Conservation (phyloP, 106 monocot genomes). For the Dendrobium nobile region DNA sequence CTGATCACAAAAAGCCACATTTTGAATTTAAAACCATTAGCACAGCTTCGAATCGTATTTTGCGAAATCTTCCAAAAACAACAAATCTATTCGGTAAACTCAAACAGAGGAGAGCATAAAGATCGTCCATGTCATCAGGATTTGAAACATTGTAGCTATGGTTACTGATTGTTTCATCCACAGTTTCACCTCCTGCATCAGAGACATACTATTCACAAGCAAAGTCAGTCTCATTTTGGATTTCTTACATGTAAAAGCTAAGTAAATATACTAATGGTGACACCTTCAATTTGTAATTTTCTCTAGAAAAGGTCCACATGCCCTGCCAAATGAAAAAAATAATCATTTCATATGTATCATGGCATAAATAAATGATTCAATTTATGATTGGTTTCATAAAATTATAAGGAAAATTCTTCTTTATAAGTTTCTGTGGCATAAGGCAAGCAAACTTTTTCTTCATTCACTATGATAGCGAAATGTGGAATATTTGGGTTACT, state of each 20-base stretch:
- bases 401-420: neutral
- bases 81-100: slow-evolving; percentile 9
- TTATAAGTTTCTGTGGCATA: no score
- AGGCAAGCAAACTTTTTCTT: no score
- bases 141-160: slow-evolving; percentile 63
- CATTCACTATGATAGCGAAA: no score
- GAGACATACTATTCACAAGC: slow-evolving; percentile 45
- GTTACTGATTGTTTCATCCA: slow-evolving; percentile 8
- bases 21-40: neutral
- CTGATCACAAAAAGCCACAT: slow-evolving; percentile 20
- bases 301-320: slow-evolving; percentile 73
- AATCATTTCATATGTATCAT: neutral
- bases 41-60: neutral
- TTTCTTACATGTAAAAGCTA: neutral
- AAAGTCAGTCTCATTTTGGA: neutral
- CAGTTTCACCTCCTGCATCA: slow-evolving; percentile 80
- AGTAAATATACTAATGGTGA: neutral
- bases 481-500: no score
- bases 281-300: slow-evolving; percentile 71
- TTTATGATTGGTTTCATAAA: neutral
- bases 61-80: neutral
- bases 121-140: slow-evolving; percentile 80
- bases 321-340: slow-evolving; percentile 32
- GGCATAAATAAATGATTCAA: neutral
- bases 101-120: slow-evolving; percentile 90